These are phyloP conservation scores for Coprinopsis strossmayeri DNA, from an alignment of 768 basidiomycete species.

Conservation along the genomic window DNA sequence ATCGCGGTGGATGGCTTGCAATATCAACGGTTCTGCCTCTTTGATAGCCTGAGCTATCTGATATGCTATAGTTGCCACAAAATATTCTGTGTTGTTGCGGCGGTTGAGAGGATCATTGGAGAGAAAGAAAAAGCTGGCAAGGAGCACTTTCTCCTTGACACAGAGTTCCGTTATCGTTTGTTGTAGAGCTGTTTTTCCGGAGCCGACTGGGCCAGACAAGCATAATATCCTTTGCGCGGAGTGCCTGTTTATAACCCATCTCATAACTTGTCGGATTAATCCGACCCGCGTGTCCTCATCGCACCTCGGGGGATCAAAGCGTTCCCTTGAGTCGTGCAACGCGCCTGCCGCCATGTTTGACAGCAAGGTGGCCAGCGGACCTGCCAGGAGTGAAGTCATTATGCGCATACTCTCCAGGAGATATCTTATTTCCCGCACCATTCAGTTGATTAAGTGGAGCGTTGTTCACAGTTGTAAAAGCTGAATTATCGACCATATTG, in stretches of 20 bases:
- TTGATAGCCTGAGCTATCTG: conserved; percentile 3
- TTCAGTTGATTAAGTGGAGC: too few relatives aligned
- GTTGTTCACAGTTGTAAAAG: too few relatives aligned
- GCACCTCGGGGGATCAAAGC: conserved; percentile 1
- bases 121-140: not conserved
- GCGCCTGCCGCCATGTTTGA: not conserved
- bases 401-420: too few relatives aligned
- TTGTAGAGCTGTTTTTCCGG: not conserved
- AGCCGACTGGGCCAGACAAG: not conserved
- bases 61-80: conserved; percentile 8
- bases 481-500: too few relatives aligned
- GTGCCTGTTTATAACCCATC: not conserved
- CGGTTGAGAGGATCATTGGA: not conserved
- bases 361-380: too few relatives aligned
- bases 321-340: not conserved
- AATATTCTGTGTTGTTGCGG: not conserved
- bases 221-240: not conserved
- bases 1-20: conserved; percentile 1
- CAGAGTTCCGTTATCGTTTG: not conserved
- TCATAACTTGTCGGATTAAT: not conserved
- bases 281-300: conserved; percentile 1
- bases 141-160: not conserved
- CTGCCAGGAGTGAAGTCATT: too few relatives aligned
- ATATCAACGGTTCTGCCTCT: not conserved
- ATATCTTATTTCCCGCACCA: too few relatives aligned